A percentile compares a stretch with the other conserved stretches of the same genome.
Conservation (phyloP, 441 rosid genomes). For the Raphanus hybrid region DNA sequence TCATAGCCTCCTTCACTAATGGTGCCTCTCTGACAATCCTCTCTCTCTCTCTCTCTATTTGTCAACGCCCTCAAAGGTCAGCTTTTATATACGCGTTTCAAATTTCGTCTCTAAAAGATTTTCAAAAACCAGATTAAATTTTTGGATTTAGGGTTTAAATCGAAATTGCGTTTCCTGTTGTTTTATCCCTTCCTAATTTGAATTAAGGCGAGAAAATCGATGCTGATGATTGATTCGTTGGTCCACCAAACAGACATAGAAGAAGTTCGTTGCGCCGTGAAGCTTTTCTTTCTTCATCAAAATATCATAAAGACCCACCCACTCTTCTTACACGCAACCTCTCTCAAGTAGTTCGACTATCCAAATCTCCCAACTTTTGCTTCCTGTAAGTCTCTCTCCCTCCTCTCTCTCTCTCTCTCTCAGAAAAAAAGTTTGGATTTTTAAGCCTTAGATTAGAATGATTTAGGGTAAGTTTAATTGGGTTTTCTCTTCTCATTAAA, state of each 20-base stretch:
- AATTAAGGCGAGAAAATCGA: constrained; percentile 23
- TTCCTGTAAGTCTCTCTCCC: constrained; percentile 45
- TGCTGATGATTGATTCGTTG: constrained; percentile 43
- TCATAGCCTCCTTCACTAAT: too few species aligned
- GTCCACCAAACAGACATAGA: constrained; percentile 31
- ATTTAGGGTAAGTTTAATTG: constrained; percentile 40
- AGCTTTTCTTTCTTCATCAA: constrained; percentile 56
- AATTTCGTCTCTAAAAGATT: too few species aligned
- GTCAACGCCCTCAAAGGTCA: constrained; percentile 32
- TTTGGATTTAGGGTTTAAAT: constrained; percentile 23
- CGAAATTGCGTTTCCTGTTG: not conserved
- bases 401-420: not conserved
- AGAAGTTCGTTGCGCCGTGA: constrained; percentile 38
- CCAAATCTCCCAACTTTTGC: constrained; percentile 47
- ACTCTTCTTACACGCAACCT: constrained; percentile 58
- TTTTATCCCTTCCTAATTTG: too few species aligned
- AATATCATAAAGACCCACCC: constrained; percentile 38
- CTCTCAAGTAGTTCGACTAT: constrained; percentile 34
- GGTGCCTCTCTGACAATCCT: too few species aligned
- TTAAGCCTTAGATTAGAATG: constrained; percentile 34
- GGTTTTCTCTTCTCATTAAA: not conserved
- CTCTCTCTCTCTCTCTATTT: not conserved
- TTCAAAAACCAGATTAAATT: not conserved
- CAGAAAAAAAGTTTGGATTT: constrained; percentile 1
- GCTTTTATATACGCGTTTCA: not conserved